These are phyloP conservation scores for Boletellus ananiceps DNA, from an alignment of 768 basidiomycete species.

Conservation along the genomic window DNA sequence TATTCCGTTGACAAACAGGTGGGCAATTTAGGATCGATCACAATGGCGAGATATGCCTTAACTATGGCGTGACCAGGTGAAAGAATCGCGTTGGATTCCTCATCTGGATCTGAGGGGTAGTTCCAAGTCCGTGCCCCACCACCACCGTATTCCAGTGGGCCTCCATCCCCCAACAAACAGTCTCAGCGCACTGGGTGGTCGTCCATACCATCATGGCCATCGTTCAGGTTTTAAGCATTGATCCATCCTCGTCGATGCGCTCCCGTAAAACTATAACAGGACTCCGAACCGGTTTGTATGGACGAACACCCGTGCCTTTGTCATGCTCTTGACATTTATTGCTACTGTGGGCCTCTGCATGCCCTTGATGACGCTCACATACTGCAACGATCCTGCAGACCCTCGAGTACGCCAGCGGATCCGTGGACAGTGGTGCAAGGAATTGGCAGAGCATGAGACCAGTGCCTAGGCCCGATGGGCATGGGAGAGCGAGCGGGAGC, in stretches of 20 bases:
- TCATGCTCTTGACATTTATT: slow-evolving; percentile 1
- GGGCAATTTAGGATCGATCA: background rate
- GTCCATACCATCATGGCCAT: too few relatives aligned
- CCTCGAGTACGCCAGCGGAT: slow-evolving; percentile 18
- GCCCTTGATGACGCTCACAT: slow-evolving; percentile 9
- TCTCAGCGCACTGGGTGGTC: too few relatives aligned
- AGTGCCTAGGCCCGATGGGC: slow-evolving; percentile 16
- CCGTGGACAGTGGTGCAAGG: slow-evolving; percentile 19
- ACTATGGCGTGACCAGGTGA: slow-evolving; percentile 10
- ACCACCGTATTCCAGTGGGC: slow-evolving; percentile 7
- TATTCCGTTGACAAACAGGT: background rate
- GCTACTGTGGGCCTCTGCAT: slow-evolving; percentile 1
- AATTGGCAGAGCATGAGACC: slow-evolving; percentile 13
- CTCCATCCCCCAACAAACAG: background rate
- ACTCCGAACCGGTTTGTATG: too few relatives aligned
- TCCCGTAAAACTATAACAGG: too few relatives aligned
- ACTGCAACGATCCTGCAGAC: slow-evolving; percentile 18
- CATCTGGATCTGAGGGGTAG: background rate
- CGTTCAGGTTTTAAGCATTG: too few relatives aligned
- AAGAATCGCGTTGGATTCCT: background rate
- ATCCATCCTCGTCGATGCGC: too few relatives aligned
- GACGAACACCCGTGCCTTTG: background rate
- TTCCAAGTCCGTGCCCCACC: background rate
- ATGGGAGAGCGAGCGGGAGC: slow-evolving; percentile 21
- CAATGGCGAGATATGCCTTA: background rate